These are phyloP conservation scores for Ascochyta viciae-villosae DNA, from an alignment of 2,329 filamentous ascomycete species.

Conservation along the genomic window DNA sequence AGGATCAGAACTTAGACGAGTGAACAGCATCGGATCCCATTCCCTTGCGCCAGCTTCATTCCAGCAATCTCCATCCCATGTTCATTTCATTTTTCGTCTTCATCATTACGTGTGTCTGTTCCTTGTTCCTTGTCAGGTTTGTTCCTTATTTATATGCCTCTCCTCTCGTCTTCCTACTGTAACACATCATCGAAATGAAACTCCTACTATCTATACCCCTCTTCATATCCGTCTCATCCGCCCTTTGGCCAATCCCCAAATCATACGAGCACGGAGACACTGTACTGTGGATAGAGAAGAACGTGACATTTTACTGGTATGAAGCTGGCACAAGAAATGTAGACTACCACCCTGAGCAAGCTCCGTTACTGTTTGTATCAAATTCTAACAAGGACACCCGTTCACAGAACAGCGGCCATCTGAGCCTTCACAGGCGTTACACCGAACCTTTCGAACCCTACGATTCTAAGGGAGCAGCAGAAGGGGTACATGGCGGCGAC, in stretches of 20 bases:
- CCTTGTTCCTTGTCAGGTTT: background rate
- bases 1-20: background rate
- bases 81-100: constrained; percentile 6
- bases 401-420: constrained; percentile 20
- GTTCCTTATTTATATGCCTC: background rate
- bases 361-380: constrained; percentile 21
- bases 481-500: constrained; percentile 55
- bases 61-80: constrained; percentile 12
- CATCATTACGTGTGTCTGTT: background rate
- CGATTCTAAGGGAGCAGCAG: background rate
- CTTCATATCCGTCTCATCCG: constrained; percentile 36
- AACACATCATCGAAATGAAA: constrained; percentile 30
- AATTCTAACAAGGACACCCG: constrained; percentile 27
- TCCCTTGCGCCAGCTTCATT: constrained; percentile 24
- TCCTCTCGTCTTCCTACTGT: background rate
- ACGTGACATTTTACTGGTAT: constrained; percentile 46
- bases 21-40: constrained; percentile 4
- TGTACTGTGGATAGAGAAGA: constrained; percentile 50
- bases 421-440: constrained; percentile 22
- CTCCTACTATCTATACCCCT: constrained; percentile 22
- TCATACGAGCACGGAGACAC: constrained; percentile 48
- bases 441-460: constrained; percentile 12
- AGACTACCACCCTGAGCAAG: constrained; percentile 24
- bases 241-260: constrained; percentile 54
- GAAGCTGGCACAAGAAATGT: constrained; percentile 46